Base-by-base conservation (phyloP, 2,329 filamentous ascomycete genomes). In the Xylariales sp. region DNA sequence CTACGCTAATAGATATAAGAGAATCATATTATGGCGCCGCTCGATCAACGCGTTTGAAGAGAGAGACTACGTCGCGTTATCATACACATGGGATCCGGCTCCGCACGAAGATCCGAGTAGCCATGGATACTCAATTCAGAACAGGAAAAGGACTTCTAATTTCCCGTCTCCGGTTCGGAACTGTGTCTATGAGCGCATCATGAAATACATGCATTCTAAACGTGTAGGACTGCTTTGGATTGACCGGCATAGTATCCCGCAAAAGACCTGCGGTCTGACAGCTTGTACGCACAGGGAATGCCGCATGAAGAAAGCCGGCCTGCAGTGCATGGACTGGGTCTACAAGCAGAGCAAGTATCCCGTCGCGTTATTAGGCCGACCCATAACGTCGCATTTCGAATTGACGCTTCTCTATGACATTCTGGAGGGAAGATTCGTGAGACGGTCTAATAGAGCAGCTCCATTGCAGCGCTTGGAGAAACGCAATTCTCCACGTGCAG, bases 301-400 rank as follows among this genome's bases (percentile, higher is more conserved):
- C 9, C 6, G 34, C 6, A 36, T 7, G 9, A 36, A 55, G 10
- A 9, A 28, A 43, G 18, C n/a, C 14, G 53, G 34, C 5, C 9
- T 55, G 9, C 34, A 43, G n/a, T 55, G 53, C n/a, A 55, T 55
- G 53, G 53, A 55, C 36, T 16, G n/a, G 53, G 36, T 55, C 36
- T 55, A 55, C 43, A 43, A 41, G 23, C 18, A 4, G 18, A 55
- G 53, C 34, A 28, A 55, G 18, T 36, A 55, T 5, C 53, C 53
- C 7, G 3, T 58, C 23, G 46, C 53, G n/a, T 16, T 64, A 36
- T 12, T 64, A 6, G 46, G 46, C 28, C 23, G 54, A 10, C 36
- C 34, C 4, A 3, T 62, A 8, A 3, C 7, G 28, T 23, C 28
- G 2, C 7, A 10, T 34, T 6, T 9, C 6, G 39, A 62, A 18